These are phyloP conservation scores for Salix koriyanagi DNA, from an alignment of 345 rosid species.

Conservation along the genomic window DNA sequence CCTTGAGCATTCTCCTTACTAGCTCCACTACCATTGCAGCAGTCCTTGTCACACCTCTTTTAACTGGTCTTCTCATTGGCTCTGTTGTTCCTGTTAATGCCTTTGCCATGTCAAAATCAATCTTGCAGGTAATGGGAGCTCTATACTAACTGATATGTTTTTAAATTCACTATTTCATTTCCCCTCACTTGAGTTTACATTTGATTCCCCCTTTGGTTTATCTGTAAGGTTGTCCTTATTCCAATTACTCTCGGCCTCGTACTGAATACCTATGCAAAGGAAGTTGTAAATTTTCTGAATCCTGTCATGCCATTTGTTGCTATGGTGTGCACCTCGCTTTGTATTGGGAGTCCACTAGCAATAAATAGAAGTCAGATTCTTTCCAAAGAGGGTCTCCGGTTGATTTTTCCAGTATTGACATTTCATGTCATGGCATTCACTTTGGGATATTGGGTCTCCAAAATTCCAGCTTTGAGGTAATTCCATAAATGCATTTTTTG, in stretches of 20 bases:
- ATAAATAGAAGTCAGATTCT: constrained; percentile 71
- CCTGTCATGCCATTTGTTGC: constrained; percentile 94
- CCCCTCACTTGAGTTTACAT: not conserved
- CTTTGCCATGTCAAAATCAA: constrained; percentile 92
- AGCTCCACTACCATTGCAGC: constrained; percentile 80
- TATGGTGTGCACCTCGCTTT: constrained; percentile 82
- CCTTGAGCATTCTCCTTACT: constrained; percentile 87
- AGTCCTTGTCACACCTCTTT: constrained; percentile 58
- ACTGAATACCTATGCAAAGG: constrained; percentile 85
- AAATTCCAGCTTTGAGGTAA: constrained; percentile 72
- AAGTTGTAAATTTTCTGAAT: constrained; percentile 54
- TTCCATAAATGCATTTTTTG: not conserved
- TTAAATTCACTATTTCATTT: not conserved
- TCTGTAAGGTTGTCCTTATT: constrained; percentile 74
- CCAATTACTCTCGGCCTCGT: constrained; percentile 78
- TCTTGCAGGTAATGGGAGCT: constrained; percentile 60
- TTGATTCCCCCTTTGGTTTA: not conserved
- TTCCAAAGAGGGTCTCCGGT: constrained; percentile 58
- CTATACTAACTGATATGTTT: not conserved
- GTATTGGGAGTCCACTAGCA: constrained; percentile 95
- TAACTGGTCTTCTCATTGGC: constrained; percentile 75
- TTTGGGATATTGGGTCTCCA: constrained; percentile 83
- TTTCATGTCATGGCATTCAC: constrained; percentile 75
- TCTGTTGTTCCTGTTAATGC: constrained; percentile 93
- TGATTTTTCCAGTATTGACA: constrained; percentile 72